Evolutionary conservation across 192 early-diverging fungal species (phyloP), one percentile per base, ranked within the genome.

Genomic region (Coemansia sp.): DNA sequence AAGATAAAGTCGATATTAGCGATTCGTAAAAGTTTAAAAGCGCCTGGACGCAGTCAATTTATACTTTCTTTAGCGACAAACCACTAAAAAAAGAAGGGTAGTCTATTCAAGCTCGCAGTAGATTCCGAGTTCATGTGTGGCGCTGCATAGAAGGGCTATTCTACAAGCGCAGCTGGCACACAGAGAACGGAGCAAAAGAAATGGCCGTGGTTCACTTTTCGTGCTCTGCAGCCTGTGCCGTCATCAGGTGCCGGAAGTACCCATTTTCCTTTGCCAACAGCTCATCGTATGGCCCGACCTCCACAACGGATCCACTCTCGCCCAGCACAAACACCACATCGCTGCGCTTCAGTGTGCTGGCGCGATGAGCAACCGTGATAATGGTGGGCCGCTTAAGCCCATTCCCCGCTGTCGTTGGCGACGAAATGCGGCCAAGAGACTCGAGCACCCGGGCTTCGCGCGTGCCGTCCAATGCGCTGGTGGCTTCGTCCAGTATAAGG

Each of bases 401-500:
- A 50, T 18, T 40, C 11, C 34, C 11, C 18, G 10, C 24, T 18
- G 23, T 26, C 35, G 23, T 37, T 26, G 33, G 33, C 51, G 36
- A 33, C 3, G 69, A 35, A 45, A 51, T 86, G 3, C 60, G 66
- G 53, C 88, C 86, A 21, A 93, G 67, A 16, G 89, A 86, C 38
- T 78, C 83, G 53, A 92, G 89, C 20, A 94, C 89, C 2, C 85
- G 63, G 7, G 83, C 59, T 69, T 89, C 90, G 18, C 84, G 83
- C 43, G 85, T 88, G 13, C 88, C 87, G 59, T 92, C 92, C 43
- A 94, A 63, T 0, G 92, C 92, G 11, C 85, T 87, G 8, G 92
- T 92, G 1, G 91, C 89, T 66, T 92, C 92, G 55, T 94, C 92
- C 18, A 94, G 73, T 1, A 94, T 67, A 31, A 95, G 67, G 9